These are phyloP conservation scores for Lanmaoa rubissima DNA, from an alignment of 768 basidiomycete species.

Conservation along the genomic window DNA sequence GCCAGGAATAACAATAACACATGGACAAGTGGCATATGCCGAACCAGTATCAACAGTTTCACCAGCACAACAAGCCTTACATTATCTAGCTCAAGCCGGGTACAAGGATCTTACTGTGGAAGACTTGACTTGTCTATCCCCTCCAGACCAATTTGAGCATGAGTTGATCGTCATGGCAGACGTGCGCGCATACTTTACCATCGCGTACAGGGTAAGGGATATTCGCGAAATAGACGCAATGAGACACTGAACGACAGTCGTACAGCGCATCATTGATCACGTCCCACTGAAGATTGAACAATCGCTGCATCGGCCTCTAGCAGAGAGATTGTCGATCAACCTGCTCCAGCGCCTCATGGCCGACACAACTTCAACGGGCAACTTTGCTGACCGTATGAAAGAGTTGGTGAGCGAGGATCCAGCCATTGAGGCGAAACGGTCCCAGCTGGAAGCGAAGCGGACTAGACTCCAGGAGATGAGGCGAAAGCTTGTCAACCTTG, in stretches of 20 bases:
- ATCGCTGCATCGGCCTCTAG: conserved; percentile 41
- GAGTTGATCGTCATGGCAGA: conserved; percentile 54
- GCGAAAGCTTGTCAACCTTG: conserved; percentile 34
- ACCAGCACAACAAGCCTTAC: conserved; percentile 16
- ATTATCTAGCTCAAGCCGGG: conserved; percentile 31
- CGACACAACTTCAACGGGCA: conserved; percentile 9
- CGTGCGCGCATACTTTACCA: conserved; percentile 54
- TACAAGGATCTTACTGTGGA: conserved; percentile 17
- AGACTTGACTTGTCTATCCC: conserved; percentile 30
- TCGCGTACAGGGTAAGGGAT: conserved; percentile 49
- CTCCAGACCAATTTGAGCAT: conserved; percentile 34
- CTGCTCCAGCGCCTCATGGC: conserved; percentile 37
- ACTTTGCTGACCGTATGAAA: conserved; percentile 33
- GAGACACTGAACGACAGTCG: not conserved
- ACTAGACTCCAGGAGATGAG: conserved; percentile 40
- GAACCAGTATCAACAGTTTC: no score
- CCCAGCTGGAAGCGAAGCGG: conserved; percentile 33
- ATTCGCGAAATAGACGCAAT: not conserved
- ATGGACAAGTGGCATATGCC: no score
- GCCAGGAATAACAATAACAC: no score
- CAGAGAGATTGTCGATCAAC: conserved; percentile 31
- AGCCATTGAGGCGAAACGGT: conserved; percentile 32
- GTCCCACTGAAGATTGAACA: conserved; percentile 51
- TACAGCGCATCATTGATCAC: conserved; percentile 54
- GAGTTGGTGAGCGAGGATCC: conserved; percentile 49